phyloP scores from a whole-genome alignment of 1,284 basidiomycete genomes.

The Cutaneotrichosporon mucoides region DNA sequence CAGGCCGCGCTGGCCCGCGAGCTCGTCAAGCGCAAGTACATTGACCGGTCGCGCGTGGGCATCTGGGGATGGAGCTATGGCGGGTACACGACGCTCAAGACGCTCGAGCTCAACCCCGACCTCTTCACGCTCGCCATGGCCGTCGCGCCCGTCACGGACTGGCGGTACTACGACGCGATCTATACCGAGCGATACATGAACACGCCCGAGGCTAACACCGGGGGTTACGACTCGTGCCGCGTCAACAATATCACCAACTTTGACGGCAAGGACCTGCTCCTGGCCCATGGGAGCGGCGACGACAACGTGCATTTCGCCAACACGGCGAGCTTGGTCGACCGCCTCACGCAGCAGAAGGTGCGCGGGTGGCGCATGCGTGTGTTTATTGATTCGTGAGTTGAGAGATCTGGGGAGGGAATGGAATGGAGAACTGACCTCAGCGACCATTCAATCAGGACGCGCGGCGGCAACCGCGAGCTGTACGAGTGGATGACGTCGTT shows the following conservation, averaged over 20 bases:
- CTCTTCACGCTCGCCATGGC: conserved; percentile 74
- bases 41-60: conserved; percentile 68
- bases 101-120: conserved; percentile 77
- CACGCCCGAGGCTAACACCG: conserved; percentile 65
- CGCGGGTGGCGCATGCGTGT: conserved; percentile 83
- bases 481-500: conserved; percentile 82
- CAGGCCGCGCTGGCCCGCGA: conserved; percentile 74
- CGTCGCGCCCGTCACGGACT: conserved; percentile 65
- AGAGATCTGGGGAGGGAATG: too few relatives aligned
- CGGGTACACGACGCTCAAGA: conserved; percentile 85
- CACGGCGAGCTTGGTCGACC: conserved; percentile 81
- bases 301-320: conserved; percentile 93
- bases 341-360: conserved; percentile 73
- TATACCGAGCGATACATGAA: conserved; percentile 97
- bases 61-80: conserved; percentile 97
- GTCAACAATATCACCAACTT: conserved; percentile 83
- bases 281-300: conserved; percentile 89
- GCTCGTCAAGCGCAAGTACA: conserved; percentile 48
- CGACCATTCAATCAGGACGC: conserved; percentile 68
- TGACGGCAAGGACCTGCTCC: conserved; percentile 65
- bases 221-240: conserved; percentile 80
- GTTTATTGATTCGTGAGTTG: conserved; percentile 89
- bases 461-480: conserved; percentile 77
- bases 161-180: conserved; percentile 66
- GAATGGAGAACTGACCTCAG: too few relatives aligned